Conservation (phyloP, 2,329 filamentous ascomycete species). For the Pseudohalonectria lignicola region DNA sequence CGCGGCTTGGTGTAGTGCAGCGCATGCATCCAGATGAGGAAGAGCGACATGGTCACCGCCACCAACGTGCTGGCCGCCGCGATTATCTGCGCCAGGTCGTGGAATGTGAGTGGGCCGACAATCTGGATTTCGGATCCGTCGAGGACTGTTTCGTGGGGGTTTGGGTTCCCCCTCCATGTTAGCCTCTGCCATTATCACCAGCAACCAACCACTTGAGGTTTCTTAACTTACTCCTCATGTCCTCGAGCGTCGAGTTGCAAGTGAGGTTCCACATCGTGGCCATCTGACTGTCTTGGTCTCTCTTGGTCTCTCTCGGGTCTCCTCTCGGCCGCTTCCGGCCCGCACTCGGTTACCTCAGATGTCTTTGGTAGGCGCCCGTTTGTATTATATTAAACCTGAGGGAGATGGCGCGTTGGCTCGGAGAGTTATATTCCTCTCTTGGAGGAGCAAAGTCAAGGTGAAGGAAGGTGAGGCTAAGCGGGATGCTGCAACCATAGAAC, state of each 20-base stretch:
- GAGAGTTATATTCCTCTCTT: too few species aligned
- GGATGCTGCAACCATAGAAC: too few species aligned
- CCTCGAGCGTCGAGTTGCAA: slow-evolving; percentile 31
- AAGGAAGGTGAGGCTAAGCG: too few species aligned
- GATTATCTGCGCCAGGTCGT: slow-evolving; percentile 41
- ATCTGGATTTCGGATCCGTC: slow-evolving; percentile 34
- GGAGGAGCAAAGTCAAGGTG: too few species aligned
- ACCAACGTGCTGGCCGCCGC: slow-evolving; percentile 35
- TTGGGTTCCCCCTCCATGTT: slow-evolving; percentile 5
- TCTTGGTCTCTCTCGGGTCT: too few species aligned
- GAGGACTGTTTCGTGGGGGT: slow-evolving; percentile 27
- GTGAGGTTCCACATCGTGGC: background rate
- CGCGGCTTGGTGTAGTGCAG: slow-evolving; percentile 47
- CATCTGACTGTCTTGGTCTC: too few species aligned
- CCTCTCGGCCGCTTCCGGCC: too few species aligned
- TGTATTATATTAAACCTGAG: slow-evolving; percentile 22
- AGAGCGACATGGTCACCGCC: slow-evolving; percentile 40
- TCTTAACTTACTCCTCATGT: slow-evolving; percentile 25
- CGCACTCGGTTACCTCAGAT: too few species aligned
- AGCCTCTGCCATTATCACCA: background rate
- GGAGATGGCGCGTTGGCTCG: too few species aligned
- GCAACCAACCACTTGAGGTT: too few species aligned
- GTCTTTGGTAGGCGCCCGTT: too few species aligned
- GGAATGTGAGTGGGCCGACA: slow-evolving; percentile 39
- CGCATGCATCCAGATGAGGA: slow-evolving; percentile 48